These are phyloP conservation scores for Cladosporium velox DNA, from an alignment of 2,329 filamentous ascomycete species.

Conservation along the genomic window DNA sequence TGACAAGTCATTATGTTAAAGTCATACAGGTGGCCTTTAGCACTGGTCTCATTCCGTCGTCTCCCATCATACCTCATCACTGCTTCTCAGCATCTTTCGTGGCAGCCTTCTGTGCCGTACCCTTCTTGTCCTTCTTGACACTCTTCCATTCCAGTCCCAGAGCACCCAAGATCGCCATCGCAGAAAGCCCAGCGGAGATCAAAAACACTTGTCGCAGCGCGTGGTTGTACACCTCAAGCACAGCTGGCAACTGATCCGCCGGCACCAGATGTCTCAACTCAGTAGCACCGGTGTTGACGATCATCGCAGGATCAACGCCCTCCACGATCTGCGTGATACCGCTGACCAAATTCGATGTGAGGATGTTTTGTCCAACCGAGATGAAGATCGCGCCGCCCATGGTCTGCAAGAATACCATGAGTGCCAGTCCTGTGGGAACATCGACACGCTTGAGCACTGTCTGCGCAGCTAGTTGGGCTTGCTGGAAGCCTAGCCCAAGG, in stretches of 20 bases:
- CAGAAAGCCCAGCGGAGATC: slow-evolving; percentile 26
- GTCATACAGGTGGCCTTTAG: neutral
- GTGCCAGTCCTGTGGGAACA: slow-evolving; percentile 42
- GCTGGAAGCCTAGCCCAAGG: slow-evolving; percentile 45
- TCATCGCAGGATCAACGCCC: slow-evolving; percentile 24
- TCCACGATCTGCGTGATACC: slow-evolving; percentile 21
- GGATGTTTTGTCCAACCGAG: slow-evolving; percentile 42
- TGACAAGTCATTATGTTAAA: neutral
- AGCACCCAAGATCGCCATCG: slow-evolving; percentile 30
- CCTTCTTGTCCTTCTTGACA: slow-evolving; percentile 17
- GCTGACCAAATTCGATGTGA: slow-evolving; percentile 25
- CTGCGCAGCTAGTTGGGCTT: slow-evolving; percentile 45
- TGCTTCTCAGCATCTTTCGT: slow-evolving; percentile 9
- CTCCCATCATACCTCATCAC: neutral
- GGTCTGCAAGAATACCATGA: slow-evolving; percentile 48
- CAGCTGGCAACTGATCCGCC: slow-evolving; percentile 23
- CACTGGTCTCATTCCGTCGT: too few relatives aligned
- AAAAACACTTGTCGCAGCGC: slow-evolving; percentile 35
- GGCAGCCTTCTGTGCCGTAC: neutral
- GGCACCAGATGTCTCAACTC: slow-evolving; percentile 31
- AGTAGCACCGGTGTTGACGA: slow-evolving; percentile 36
- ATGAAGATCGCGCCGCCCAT: slow-evolving; percentile 48
- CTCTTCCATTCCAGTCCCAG: slow-evolving; percentile 34
- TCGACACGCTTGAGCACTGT: slow-evolving; percentile 40
- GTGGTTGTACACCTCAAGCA: slow-evolving; percentile 33